Base-by-base conservation (phyloP, 805 yeast species). In the Nakazawaea siamensis region DNA sequence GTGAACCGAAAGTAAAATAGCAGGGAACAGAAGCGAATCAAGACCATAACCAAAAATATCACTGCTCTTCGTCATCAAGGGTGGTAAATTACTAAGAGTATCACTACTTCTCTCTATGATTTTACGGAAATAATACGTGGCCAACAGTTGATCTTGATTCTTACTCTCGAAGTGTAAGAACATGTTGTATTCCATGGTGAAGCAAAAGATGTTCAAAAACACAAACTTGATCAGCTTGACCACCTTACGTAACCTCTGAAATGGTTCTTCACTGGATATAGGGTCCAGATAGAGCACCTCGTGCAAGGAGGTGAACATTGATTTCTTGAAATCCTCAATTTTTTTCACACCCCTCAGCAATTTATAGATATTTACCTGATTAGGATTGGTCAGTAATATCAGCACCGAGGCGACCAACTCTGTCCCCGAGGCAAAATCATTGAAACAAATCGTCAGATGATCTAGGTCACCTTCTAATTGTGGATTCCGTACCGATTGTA, bases 21-120 rank as follows among this genome's bases (percentile, higher is more conserved):
- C 39, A 10, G 39, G 39, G 16, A 30, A 35, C 15, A 30, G 34
- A n/a, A 35, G 17, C 7, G 25, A 30, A 20, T 35, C 34, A n/a
- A 35, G 16, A 13, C 39, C 39, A 14, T 30, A 30, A 4, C 39
- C 34, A n/a, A 35, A 30, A 12, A 12, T 26, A 5, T 26, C 18
- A 13, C 27, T 19, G 7, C 16, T 23, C 6, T 16, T 24, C 5
- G 34, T 30, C 27, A 35, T 30, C 27, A 35, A 31, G 3, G 20
- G 16, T 6, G 39, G 39, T 12, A 35, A 20, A 27, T 20, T 13
- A 4, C 19, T 27, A 31, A 35, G 24, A 1, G 34, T 27, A 24
- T 35, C 39, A 18, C 27, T 31, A 15, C 39, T 35, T 21, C 34
- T 24, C 4, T 13, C 4, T n/a, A 35, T 6, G 2, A 35, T 21